Percentiles rank a stretch among this genome's conserved stretches.
These are phyloP conservation scores for Trichoderma sp. DNA, from an alignment of 2,329 filamentous ascomycete species.

Conservation along the genomic window DNA sequence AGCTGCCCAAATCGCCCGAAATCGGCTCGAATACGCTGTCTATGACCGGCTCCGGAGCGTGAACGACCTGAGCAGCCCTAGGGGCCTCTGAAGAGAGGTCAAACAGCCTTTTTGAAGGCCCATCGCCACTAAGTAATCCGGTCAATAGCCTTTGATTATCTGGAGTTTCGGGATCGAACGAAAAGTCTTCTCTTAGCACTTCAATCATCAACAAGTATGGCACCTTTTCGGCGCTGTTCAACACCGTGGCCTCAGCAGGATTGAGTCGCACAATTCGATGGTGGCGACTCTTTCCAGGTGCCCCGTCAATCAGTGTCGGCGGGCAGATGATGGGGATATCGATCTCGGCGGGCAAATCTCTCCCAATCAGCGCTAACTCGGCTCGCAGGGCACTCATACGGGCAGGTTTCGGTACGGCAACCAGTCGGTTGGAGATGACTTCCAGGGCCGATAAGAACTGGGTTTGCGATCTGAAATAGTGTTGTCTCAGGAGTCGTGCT, in stretches of 20 bases:
- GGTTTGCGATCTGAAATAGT: conserved; percentile 82
- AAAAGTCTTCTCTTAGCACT: conserved; percentile 79
- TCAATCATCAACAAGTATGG: conserved; percentile 86
- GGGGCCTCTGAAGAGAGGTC: conserved; percentile 70
- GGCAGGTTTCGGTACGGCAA: conserved; percentile 79
- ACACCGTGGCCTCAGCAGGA: conserved; percentile 79
- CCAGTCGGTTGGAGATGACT: conserved; percentile 82
- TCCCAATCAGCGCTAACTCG: conserved; percentile 78
- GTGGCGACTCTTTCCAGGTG: conserved; percentile 75
- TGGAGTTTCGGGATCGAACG: conserved; percentile 74
- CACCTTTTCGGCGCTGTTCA: conserved; percentile 86
- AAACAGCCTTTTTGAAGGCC: conserved; percentile 64
- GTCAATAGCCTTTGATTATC: conserved; percentile 71
- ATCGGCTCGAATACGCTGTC: conserved; percentile 86
- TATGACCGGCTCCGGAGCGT: conserved; percentile 49
- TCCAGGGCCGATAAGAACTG: conserved; percentile 80
- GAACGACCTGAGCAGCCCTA: conserved; percentile 49
- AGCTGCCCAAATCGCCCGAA: conserved; percentile 76
- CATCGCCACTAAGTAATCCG: conserved; percentile 61
- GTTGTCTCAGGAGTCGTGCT: conserved; percentile 72
- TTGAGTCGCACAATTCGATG: conserved; percentile 83
- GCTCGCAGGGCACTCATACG: conserved; percentile 79
- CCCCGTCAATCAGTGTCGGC: conserved; percentile 71
- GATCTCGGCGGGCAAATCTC: conserved; percentile 80
- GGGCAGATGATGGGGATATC: conserved; percentile 84